phyloP scores from a whole-genome alignment of 768 basidiomycete species.

The Boletales sp. region DNA sequence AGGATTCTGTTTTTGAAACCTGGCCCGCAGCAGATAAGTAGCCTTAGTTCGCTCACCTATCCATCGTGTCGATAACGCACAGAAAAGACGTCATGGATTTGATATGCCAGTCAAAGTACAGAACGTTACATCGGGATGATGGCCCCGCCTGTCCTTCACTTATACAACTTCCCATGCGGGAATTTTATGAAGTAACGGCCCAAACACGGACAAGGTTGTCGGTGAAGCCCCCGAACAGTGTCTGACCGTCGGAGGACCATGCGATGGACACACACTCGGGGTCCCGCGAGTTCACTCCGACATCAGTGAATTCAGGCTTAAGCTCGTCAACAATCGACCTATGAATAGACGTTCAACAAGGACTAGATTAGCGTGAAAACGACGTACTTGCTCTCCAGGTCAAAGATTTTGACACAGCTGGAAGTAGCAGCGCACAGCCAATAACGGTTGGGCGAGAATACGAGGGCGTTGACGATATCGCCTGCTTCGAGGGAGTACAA shows the following conservation, averaged over 20 bases:
- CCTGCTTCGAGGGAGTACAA: constrained; percentile 99
- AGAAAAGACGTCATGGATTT: constrained; percentile 16
- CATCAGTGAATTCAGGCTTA: constrained; percentile 88
- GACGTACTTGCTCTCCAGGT: constrained; percentile 97
- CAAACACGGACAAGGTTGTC: constrained; percentile 93
- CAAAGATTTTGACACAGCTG: constrained; percentile 98
- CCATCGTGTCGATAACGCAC: not conserved
- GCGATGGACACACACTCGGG: constrained; percentile 96
- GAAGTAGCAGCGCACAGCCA: constrained; percentile 99
- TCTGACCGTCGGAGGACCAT: constrained; percentile 98
- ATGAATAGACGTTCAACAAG: constrained; percentile 1
- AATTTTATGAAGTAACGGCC: constrained; percentile 63
- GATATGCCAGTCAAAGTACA: constrained; percentile 21
- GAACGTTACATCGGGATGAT: constrained; percentile 20
- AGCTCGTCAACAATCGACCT: constrained; percentile 99
- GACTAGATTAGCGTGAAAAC: not conserved
- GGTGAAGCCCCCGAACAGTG: constrained; percentile 94
- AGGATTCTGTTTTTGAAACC: not conserved
- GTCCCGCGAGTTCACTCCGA: constrained; percentile 64
- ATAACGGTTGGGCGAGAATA: constrained; percentile 99
- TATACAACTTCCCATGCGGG: constrained; percentile 16
- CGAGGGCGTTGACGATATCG: constrained; percentile 97
- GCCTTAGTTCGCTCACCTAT: not conserved
- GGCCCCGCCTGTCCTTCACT: constrained; percentile 9
- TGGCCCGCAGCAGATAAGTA: not conserved